Evolutionary conservation across 306 rosid genomes (phyloP).

Genomic region (Vigna reflexopilosa): DNA sequence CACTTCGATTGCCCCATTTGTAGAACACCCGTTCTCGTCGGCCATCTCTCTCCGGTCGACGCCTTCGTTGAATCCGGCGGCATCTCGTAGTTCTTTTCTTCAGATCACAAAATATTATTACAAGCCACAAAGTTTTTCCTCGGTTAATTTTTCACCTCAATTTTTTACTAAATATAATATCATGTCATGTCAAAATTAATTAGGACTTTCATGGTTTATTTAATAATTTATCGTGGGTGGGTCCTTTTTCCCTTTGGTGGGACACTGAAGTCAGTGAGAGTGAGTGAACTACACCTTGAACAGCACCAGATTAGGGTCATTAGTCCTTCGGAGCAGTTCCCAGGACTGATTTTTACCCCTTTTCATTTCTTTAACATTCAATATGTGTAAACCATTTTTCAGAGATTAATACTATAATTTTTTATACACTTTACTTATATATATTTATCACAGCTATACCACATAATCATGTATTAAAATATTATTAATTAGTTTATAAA

Average conservation of each 20-base stretch:
- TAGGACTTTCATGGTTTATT: not conserved
- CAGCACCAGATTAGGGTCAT: not conserved
- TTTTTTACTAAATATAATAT: not conserved
- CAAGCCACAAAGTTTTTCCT: not conserved
- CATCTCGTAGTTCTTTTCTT: not conserved
- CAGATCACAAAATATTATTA: not conserved
- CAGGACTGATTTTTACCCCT: not conserved
- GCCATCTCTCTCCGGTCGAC: slow-evolving; percentile 10
- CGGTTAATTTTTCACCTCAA: not conserved
- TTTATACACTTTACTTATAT: not conserved
- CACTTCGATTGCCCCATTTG: slow-evolving; percentile 95
- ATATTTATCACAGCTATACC: no score
- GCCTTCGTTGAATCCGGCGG: slow-evolving; percentile 34
- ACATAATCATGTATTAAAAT: no score
- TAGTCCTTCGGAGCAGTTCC: slow-evolving; percentile 11
- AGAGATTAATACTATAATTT: not conserved
- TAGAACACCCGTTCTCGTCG: slow-evolving; percentile 56
- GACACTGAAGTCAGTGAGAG: not conserved
- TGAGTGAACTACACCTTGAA: slow-evolving; percentile 29
- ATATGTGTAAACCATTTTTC: not conserved
- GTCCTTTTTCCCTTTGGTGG: not conserved
- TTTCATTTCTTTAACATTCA: not conserved
- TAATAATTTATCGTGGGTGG: not conserved
- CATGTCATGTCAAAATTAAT: not conserved
- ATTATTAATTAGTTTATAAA: no score